Base-by-base conservation (phyloP, 192 early-diverging fungal species). In the Gigaspora rosea region DNA sequence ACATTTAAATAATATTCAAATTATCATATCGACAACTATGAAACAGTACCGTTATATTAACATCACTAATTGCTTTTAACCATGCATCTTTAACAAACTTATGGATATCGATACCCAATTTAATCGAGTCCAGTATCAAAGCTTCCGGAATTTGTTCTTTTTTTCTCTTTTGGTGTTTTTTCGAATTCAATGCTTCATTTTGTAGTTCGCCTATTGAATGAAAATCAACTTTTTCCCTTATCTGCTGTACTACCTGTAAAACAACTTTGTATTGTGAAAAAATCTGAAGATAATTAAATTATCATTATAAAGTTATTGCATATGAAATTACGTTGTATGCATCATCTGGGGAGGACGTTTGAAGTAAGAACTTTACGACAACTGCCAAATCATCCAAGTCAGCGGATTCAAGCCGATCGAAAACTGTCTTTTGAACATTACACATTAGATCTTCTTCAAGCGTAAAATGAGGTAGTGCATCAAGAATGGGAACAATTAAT, bases 361-460 rank as follows among this genome's bases (percentile, higher is more conserved):
- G 91, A 2, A 94, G 82, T 49, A 94, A 73, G 59, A 93, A 94
- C 59, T 89, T 90, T 61, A 94, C 78, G 71, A 94, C 86, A 1
- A 93, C 79, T 1, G 93, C 90, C 54, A 94, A 49, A 51, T 93
- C 92, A 32, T 87, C 85, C 22, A 91, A 77, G n/a, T 92, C 90
- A 1, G 90, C 92, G 1, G 91, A 90, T 22, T 87, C 82, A 8
- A 94, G 71, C 32, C 86, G 86, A 56, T 86, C 80, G 32, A 93
- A 46, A 18, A 94, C 86, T 22, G 80, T 85, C 58, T 85, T 87
- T 70, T 81, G 90, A 59, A 84, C 81, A 79, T 86, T 86, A 56
- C 82, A 81, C 79, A 89, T 48, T 33, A 78, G 78, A 4, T 88
- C 84, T 8, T 82, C 80, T 52, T 86, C 81, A 15, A 86, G 49